A percentile compares a stretch with the other conserved stretches of the same genome.
Conservation (phyloP, 2,329 filamentous ascomycete genomes). For the Aspergillus fumigatus region DNA sequence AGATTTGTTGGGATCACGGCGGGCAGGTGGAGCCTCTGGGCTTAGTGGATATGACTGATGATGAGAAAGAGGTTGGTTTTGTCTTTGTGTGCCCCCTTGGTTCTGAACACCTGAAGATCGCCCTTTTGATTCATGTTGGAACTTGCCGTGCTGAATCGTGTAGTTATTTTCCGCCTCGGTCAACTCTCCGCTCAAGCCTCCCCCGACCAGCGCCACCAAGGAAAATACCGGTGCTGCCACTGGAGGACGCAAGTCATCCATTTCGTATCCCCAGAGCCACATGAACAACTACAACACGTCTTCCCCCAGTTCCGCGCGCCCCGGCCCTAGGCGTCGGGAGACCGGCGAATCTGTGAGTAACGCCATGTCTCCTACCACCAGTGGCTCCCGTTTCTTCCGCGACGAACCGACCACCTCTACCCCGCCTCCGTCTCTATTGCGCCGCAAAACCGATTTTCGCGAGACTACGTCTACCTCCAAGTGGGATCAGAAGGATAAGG, state of each 20-base stretch:
- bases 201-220: slow-evolving; percentile 63
- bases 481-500: slow-evolving; percentile 50
- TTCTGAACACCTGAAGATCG: neutral
- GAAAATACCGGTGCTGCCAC: slow-evolving; percentile 39
- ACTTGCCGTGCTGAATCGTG: slow-evolving; percentile 22
- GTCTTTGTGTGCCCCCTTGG: neutral
- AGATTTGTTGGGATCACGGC: slow-evolving; percentile 81
- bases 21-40: slow-evolving; percentile 68
- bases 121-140: slow-evolving; percentile 1
- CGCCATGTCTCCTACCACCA: slow-evolving; percentile 45
- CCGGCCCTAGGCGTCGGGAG: slow-evolving; percentile 75
- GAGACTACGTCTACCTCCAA: slow-evolving; percentile 41
- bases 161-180: slow-evolving; percentile 81
- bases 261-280: slow-evolving; percentile 63
- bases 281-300: slow-evolving; percentile 62
- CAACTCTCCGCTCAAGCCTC: slow-evolving; percentile 88
- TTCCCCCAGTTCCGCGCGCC: slow-evolving; percentile 70
- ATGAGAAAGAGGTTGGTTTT: slow-evolving; percentile 57
- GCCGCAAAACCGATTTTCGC: slow-evolving; percentile 59
- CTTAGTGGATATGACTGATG: slow-evolving; percentile 65
- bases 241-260: slow-evolving; percentile 69
- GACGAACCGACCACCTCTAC: slow-evolving; percentile 53
- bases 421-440: slow-evolving; percentile 56
- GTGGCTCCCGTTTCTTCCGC: slow-evolving; percentile 43
- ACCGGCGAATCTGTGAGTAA: slow-evolving; percentile 65